Evolutionary conservation across 345 rosid species (phyloP).

Genomic region (Sisymbrium irio): DNA sequence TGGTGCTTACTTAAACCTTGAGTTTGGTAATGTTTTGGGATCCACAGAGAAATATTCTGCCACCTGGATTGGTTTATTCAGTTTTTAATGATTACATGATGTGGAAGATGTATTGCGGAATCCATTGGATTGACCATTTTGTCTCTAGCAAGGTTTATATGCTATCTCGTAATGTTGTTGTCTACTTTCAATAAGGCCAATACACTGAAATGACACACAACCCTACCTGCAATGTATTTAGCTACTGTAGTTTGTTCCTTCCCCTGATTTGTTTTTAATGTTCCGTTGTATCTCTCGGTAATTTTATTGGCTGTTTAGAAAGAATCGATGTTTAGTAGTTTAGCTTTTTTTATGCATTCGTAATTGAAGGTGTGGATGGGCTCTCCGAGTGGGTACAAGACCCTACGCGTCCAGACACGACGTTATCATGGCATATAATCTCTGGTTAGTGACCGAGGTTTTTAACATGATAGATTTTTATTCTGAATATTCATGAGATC

Average conservation of each 20-base stretch:
- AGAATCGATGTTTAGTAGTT: neutral
- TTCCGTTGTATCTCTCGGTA: neutral
- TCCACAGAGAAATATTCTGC: neutral
- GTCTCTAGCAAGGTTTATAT: neutral
- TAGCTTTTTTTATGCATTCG: constrained; percentile 29
- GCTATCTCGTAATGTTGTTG: neutral
- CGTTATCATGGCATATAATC: constrained; percentile 78
- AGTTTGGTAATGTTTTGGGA: constrained; percentile 11
- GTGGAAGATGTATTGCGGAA: neutral
- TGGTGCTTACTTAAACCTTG: neutral
- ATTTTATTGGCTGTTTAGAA: neutral
- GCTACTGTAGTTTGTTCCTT: neutral
- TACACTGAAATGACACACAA: neutral
- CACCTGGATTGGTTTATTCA: neutral
- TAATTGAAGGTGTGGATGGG: constrained; percentile 74
- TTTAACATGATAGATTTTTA: constrained; percentile 4
- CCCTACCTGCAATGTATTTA: neutral
- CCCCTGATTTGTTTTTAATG: neutral
- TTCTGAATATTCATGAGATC: constrained; percentile 11
- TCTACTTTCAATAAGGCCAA: neutral
- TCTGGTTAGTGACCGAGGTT: constrained; percentile 47
- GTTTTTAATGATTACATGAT: neutral
- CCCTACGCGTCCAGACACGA: constrained; percentile 79
- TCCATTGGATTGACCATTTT: neutral
- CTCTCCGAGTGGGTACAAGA: constrained; percentile 78